Conservation (phyloP, 1,284 basidiomycete genomes). For the Rhodotorula sp. region DNA sequence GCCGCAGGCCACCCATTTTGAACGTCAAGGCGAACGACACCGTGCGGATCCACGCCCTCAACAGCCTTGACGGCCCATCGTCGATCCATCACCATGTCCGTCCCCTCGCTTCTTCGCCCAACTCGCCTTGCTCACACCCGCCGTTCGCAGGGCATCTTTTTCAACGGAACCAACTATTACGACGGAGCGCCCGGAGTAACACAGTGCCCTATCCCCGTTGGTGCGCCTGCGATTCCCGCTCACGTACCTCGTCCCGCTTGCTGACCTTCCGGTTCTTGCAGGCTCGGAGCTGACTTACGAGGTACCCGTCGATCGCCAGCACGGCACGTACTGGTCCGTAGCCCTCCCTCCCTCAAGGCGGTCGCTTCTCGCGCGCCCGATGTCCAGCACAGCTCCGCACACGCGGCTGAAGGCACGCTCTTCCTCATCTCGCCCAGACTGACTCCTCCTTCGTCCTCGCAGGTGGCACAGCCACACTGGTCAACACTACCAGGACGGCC, state of each 20-base stretch:
- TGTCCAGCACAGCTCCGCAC: no score
- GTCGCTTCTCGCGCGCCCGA: no score
- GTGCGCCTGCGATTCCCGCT: no score
- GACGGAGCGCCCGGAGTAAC: slow-evolving; percentile 82
- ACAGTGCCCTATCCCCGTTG: slow-evolving; percentile 85
- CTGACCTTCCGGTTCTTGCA: not conserved
- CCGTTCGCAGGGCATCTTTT: slow-evolving; percentile 16
- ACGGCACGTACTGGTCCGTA: slow-evolving; percentile 39
- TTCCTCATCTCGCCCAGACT: no score
- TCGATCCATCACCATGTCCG: slow-evolving; percentile 71
- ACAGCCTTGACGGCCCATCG: slow-evolving; percentile 66
- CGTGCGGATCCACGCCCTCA: slow-evolving; percentile 71
- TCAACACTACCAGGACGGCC: slow-evolving; percentile 59
- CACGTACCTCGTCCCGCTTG: not conserved
- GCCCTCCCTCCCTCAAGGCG: no score
- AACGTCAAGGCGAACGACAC: slow-evolving; percentile 71
- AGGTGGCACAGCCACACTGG: slow-evolving; percentile 38
- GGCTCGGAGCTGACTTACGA: slow-evolving; percentile 69
- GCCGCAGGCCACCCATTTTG: slow-evolving; percentile 62
- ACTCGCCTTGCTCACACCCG: not conserved
- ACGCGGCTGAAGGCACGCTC: no score
- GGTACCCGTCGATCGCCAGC: slow-evolving; percentile 66
- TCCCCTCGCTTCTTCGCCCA: slow-evolving; percentile 57
- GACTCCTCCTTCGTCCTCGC: no score
- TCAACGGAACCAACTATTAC: slow-evolving; percentile 64